Evolutionary conservation across 1,139 yeast species (phyloP).

Genomic region (Blastobotrys aristatus): DNA sequence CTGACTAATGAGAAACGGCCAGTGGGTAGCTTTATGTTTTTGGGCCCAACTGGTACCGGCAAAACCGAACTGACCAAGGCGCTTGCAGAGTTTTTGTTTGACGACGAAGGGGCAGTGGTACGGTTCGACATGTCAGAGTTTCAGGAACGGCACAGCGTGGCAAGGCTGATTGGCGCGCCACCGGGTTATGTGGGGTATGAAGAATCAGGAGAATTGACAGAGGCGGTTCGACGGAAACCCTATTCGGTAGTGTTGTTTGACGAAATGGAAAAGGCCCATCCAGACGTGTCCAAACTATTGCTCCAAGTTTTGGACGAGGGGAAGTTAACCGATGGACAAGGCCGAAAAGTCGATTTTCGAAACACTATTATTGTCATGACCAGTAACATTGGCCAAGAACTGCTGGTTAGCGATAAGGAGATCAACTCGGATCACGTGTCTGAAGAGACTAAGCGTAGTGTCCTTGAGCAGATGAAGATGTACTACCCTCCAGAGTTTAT

Average conservation of each 20-base stretch:
- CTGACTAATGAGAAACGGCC: conserved; percentile 91
- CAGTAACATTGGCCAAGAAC: conserved; percentile 92
- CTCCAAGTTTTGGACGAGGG: conserved; percentile 96
- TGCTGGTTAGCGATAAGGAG: conserved; percentile 62
- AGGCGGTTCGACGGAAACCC: conserved; percentile 92
- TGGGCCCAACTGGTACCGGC: conserved; percentile 98
- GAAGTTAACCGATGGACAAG: conserved; percentile 87
- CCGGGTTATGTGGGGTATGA: conserved; percentile 98
- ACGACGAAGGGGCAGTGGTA: conserved; percentile 77
- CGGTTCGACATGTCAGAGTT: conserved; percentile 97
- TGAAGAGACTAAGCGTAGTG: conserved; percentile 47
- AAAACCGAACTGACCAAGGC: conserved; percentile 92
- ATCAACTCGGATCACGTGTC: conserved; percentile 44
- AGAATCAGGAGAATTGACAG: conserved; percentile 88
- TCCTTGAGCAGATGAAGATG: conserved; percentile 60
- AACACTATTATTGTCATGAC: conserved; percentile 97
- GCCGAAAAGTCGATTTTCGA: conserved; percentile 87
- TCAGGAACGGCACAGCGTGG: conserved; percentile 87
- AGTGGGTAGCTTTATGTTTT: conserved; percentile 89
- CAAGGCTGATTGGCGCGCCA: conserved; percentile 92
- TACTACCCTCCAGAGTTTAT: conserved; percentile 91
- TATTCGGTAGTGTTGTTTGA: conserved; percentile 89
- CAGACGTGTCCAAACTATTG: conserved; percentile 81
- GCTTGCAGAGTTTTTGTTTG: conserved; percentile 84
- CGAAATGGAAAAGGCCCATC: conserved; percentile 96